Evolutionary conservation across 2,329 filamentous ascomycete genomes (phyloP).

Genomic region (Penicillium hordei): DNA sequence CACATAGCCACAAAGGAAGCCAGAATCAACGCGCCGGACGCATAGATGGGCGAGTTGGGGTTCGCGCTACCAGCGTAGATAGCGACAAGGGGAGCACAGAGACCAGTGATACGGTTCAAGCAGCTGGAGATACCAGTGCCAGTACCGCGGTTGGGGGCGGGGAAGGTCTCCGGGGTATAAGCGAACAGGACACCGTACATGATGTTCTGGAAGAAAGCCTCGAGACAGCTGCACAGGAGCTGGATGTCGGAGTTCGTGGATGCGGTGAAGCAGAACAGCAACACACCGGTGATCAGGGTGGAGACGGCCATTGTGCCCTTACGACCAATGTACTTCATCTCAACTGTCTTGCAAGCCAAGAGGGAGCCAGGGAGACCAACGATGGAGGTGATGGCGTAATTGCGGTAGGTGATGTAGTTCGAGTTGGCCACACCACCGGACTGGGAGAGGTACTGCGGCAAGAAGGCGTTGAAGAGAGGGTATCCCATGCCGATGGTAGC

Average conservation of each 20-base stretch:
- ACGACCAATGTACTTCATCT: constrained; percentile 62
- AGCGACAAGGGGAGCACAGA: constrained; percentile 48
- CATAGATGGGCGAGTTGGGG: constrained; percentile 48
- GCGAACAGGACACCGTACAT: constrained; percentile 60
- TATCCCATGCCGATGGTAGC: constrained; percentile 81
- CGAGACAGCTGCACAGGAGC: constrained; percentile 53
- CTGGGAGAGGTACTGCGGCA: constrained; percentile 77
- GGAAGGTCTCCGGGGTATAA: constrained; percentile 61
- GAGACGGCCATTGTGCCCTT: constrained; percentile 58
- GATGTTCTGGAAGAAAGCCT: constrained; percentile 58
- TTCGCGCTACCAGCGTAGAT: constrained; percentile 41
- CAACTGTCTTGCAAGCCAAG: constrained; percentile 71
- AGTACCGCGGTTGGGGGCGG: constrained; percentile 55
- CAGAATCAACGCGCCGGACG: constrained; percentile 45
- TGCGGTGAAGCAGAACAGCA: constrained; percentile 57
- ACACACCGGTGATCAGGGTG: constrained; percentile 53
- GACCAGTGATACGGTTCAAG: constrained; percentile 47
- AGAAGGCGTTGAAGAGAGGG: constrained; percentile 83
- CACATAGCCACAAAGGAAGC: constrained; percentile 49
- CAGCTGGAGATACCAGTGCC: constrained; percentile 52
- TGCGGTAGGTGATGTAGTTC: constrained; percentile 61
- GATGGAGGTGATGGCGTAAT: constrained; percentile 77
- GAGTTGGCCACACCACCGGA: constrained; percentile 57
- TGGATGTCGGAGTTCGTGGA: constrained; percentile 50
- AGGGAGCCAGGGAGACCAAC: constrained; percentile 75